Evolutionary conservation across 1,284 basidiomycete genomes (phyloP).

Genomic region (Schizophyllum amplum): DNA sequence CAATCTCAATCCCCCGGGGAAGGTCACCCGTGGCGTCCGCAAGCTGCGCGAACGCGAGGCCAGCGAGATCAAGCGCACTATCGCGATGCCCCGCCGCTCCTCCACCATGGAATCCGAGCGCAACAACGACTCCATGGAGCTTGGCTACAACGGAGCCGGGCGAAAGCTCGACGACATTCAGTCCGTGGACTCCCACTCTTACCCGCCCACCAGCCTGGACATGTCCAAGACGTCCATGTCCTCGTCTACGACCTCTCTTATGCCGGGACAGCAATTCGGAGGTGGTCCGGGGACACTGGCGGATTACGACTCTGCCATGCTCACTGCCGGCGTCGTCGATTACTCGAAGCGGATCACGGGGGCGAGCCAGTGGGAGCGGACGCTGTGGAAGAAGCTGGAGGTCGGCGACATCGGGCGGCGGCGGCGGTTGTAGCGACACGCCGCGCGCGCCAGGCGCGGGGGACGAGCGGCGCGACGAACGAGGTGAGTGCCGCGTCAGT

Average conservation of each 20-base stretch:
- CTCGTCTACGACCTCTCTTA: neutral
- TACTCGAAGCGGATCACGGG: conserved; percentile 64
- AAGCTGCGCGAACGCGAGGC: conserved; percentile 83
- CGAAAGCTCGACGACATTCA: conserved; percentile 59
- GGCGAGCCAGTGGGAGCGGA: conserved; percentile 86
- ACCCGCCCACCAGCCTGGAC: conserved; percentile 39
- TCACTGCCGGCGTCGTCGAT: conserved; percentile 64
- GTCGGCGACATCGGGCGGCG: conserved; percentile 97
- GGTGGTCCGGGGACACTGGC: conserved; percentile 30
- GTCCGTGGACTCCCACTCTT: conserved; percentile 57
- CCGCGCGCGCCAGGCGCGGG: no score
- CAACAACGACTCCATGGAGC: conserved; percentile 34
- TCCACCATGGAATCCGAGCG: conserved; percentile 36
- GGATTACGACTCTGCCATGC: conserved; percentile 31
- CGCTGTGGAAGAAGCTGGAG: conserved; percentile 97
- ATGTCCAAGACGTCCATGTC: conserved; percentile 27
- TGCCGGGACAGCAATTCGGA: conserved; percentile 18
- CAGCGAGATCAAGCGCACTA: conserved; percentile 36
- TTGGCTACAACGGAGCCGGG: conserved; percentile 31
- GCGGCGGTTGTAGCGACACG: no score
- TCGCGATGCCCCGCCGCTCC: conserved; percentile 27
- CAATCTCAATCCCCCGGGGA: conserved; percentile 59
- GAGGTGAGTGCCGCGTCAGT: no score
- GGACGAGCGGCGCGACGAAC: no score
- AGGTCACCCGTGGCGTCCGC: conserved; percentile 78